Percentiles rank a stretch among this genome's conserved stretches.
phyloP scores from a whole-genome alignment of 371 early-diverging fungal genomes.

The Dichotomocladium elegans region DNA sequence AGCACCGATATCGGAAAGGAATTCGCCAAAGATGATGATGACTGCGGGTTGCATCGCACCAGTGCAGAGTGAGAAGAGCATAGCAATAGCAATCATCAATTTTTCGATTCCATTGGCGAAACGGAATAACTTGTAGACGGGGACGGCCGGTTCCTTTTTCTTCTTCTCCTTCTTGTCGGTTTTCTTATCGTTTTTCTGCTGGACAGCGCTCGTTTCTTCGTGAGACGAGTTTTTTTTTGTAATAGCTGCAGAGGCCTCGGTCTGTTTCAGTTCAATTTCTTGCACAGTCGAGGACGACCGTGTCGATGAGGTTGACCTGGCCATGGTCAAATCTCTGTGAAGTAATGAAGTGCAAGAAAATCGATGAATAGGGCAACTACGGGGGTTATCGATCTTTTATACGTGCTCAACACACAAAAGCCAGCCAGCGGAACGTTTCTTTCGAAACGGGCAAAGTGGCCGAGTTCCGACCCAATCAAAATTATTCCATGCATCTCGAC shows the following conservation, averaged over 20 bases:
- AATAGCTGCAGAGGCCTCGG: not conserved
- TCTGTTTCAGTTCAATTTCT: not conserved
- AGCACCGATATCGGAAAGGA: not conserved
- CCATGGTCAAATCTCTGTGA: not conserved
- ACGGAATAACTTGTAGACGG: conserved; percentile 58
- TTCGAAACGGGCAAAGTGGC: not conserved
- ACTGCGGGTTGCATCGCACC: conserved; percentile 23
- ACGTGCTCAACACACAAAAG: too few species aligned
- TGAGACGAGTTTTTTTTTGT: not conserved
- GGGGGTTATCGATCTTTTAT: not conserved
- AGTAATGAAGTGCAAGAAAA: not conserved
- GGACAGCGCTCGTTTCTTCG: not conserved
- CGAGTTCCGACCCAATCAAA: not conserved
- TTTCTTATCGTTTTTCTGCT: not conserved
- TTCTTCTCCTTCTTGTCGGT: conserved; percentile 32
- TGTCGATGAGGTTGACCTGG: conserved; percentile 4
- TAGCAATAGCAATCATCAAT: conserved; percentile 13
- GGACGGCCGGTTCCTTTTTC: conserved; percentile 18
- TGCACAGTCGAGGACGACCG: conserved; percentile 11
- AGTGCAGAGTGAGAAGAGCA: conserved; percentile 11
- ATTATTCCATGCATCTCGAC: not conserved
- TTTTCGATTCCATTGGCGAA: conserved; percentile 63
- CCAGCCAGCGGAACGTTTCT: not conserved
- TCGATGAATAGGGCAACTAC: not conserved
- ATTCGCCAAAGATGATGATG: conserved; percentile 21